Evolutionary conservation across 2,329 filamentous ascomycete genomes (phyloP).

Genomic region (Aureobasidium zeae): DNA sequence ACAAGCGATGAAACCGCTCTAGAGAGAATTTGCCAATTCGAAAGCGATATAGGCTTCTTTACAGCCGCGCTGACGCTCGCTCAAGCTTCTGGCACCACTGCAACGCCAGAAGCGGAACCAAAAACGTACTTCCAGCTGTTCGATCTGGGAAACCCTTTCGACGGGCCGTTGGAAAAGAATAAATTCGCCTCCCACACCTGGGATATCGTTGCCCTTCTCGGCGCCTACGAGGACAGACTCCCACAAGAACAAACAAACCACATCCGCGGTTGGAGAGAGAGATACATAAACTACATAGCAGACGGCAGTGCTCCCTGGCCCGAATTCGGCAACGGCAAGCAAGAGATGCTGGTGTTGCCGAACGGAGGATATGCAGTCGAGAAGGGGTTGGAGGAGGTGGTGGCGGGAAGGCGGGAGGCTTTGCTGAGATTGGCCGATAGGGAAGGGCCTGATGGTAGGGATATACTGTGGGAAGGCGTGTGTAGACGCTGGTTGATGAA

Average conservation of each 20-base stretch:
- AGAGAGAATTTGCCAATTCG: conserved; percentile 19
- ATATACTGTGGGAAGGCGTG: conserved; percentile 15
- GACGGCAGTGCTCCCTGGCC: conserved; percentile 16
- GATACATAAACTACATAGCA: conserved; percentile 9
- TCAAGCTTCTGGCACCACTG: not conserved
- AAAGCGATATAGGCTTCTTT: conserved; percentile 20
- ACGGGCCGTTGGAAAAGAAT: conserved; percentile 9
- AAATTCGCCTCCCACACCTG: conserved; percentile 20
- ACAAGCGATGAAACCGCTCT: conserved; percentile 16
- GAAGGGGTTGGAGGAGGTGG: not conserved
- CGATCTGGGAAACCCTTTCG: conserved; percentile 19
- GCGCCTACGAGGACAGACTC: conserved; percentile 16
- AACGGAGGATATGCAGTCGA: not conserved
- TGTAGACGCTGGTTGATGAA: conserved; percentile 13
- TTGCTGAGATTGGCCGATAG: not conserved
- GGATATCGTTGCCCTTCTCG: conserved; percentile 19
- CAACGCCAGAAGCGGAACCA: no score
- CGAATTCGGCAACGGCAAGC: not conserved
- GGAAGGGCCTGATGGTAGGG: conserved; percentile 1
- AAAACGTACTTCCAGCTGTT: conserved; percentile 19
- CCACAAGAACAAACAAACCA: not conserved
- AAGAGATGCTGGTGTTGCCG: not conserved
- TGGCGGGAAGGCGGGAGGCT: not conserved
- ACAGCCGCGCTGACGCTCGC: conserved; percentile 16
- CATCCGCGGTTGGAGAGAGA: conserved; percentile 13